phyloP scores from a whole-genome alignment of 2,329 filamentous ascomycete species.

The Lecanosticta acicola region DNA sequence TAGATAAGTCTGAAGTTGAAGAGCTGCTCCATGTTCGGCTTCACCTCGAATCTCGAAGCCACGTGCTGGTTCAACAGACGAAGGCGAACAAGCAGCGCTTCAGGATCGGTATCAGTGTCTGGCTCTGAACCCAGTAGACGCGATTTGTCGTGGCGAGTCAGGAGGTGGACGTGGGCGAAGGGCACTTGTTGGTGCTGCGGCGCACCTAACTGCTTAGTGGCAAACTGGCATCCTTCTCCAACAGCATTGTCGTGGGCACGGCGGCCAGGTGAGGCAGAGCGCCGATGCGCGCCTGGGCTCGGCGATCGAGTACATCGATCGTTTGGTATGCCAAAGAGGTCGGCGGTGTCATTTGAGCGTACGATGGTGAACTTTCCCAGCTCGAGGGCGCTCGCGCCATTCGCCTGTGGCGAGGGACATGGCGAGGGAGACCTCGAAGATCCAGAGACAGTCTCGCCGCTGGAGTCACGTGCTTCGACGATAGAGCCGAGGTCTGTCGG shows the following conservation, averaged over 20 bases:
- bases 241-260: neutral
- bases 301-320: slow-evolving; percentile 17
- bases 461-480: slow-evolving; percentile 17
- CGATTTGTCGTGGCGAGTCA: slow-evolving; percentile 23
- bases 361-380: slow-evolving; percentile 17
- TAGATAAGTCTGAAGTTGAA: slow-evolving; percentile 38
- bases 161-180: slow-evolving; percentile 24
- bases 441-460: slow-evolving; percentile 15
- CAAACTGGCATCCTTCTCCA: slow-evolving; percentile 17
- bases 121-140: slow-evolving; percentile 25
- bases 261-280: slow-evolving; percentile 4
- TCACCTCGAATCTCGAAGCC: slow-evolving; percentile 28
- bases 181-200: slow-evolving; percentile 21
- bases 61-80: slow-evolving; percentile 20
- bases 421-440: slow-evolving; percentile 22
- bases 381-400: slow-evolving; percentile 6
- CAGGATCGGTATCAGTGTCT: slow-evolving; percentile 24
- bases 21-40: slow-evolving; percentile 26
- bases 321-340: slow-evolving; percentile 14
- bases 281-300: slow-evolving; percentile 13
- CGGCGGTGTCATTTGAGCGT: slow-evolving; percentile 12
- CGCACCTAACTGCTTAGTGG: slow-evolving; percentile 20
- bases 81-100: slow-evolving; percentile 22
- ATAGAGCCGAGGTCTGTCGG: slow-evolving; percentile 15
- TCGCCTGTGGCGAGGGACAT: slow-evolving; percentile 17